Conservation (phyloP, 2,329 filamentous ascomycete species). For the Trichophyton equinum region DNA sequence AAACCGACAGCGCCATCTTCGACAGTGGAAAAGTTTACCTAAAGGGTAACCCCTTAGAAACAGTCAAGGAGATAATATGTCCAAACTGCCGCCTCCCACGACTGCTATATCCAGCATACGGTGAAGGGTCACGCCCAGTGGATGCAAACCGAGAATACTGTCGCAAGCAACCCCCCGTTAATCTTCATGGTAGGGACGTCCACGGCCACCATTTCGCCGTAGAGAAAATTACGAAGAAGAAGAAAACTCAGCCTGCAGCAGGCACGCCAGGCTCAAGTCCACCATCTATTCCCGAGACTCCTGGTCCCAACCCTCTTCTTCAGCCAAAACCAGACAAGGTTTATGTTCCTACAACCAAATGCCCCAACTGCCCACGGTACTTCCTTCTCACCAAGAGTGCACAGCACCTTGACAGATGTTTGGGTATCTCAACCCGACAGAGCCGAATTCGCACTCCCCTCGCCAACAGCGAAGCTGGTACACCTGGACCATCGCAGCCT, state of each 20-base stretch:
- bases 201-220: constrained; percentile 42
- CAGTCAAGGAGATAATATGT: constrained; percentile 47
- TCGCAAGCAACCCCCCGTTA: constrained; percentile 46
- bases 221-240: constrained; percentile 37
- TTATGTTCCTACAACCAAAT: constrained; percentile 36
- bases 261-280: constrained; percentile 27
- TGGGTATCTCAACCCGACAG: constrained; percentile 44
- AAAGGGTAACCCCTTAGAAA: constrained; percentile 47
- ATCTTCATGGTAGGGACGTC: constrained; percentile 47
- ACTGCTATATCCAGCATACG: constrained; percentile 44
- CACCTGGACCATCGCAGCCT: constrained; percentile 13
- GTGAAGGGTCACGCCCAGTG: constrained; percentile 38
- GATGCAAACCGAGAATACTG: constrained; percentile 46
- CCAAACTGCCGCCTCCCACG: constrained; percentile 48
- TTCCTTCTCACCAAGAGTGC: constrained; percentile 49
- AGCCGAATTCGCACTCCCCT: constrained; percentile 32
- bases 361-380: constrained; percentile 49
- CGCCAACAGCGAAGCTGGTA: constrained; percentile 31
- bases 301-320: constrained; percentile 19
- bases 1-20: constrained; percentile 41
- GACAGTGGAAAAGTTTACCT: constrained; percentile 42
- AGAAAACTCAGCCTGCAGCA: constrained; percentile 25
- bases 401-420: constrained; percentile 49
- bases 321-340: constrained; percentile 21
- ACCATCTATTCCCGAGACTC: constrained; percentile 22